Conservation (phyloP, 805 yeast genomes). For the Metschnikowia vanudenii region DNA sequence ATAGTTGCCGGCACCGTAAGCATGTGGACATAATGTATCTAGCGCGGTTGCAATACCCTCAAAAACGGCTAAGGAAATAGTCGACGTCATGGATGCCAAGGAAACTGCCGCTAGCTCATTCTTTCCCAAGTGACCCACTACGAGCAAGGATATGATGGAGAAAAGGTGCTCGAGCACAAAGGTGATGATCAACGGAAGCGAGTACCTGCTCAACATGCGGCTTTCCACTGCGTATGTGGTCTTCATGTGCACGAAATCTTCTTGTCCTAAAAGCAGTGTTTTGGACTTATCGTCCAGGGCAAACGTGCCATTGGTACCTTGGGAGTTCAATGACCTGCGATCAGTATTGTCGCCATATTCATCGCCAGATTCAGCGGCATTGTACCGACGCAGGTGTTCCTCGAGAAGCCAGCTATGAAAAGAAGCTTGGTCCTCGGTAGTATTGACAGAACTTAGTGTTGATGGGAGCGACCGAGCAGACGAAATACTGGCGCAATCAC, state of each 20-base stretch:
- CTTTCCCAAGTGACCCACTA: conserved; percentile 46
- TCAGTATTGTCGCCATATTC: conserved; percentile 4
- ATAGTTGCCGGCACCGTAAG: conserved; percentile 43
- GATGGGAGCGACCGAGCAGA: conserved; percentile 44
- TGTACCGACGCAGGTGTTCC: conserved; percentile 40
- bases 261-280: conserved; percentile 18
- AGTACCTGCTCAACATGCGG: conserved; percentile 29
- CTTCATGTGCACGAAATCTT: conserved; percentile 33
- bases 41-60: conserved; percentile 48
- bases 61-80: conserved; percentile 44
- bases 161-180: conserved; percentile 45
- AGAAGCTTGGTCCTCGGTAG: conserved; percentile 38
- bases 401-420: conserved; percentile 45
- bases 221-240: conserved; percentile 31
- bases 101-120: conserved; percentile 47
- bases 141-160: conserved; percentile 41
- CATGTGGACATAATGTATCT: conserved; percentile 47
- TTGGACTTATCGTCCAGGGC: conserved; percentile 11
- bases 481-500: conserved; percentile 42
- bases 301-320: background rate
- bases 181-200: conserved; percentile 41
- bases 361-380: conserved; percentile 22
- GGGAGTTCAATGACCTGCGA: conserved; percentile 4
- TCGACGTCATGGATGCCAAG: conserved; percentile 44
- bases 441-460: conserved; percentile 35